Evolutionary conservation across 2,329 filamentous ascomycete genomes (phyloP).

Genomic region (Ustilaginoidea virens): DNA sequence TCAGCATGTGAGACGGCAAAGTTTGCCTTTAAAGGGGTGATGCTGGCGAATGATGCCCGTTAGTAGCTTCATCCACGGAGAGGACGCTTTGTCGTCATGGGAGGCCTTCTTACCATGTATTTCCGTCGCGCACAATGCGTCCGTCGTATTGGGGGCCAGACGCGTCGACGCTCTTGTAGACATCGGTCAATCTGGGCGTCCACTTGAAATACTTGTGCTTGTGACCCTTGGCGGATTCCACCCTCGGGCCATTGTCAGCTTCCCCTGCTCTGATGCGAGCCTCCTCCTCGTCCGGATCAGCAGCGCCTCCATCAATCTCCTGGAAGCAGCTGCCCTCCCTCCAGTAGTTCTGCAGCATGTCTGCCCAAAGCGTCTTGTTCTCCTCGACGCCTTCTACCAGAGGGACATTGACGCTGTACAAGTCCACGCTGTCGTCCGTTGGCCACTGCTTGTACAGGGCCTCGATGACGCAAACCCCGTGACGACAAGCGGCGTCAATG

Average conservation of each 20-base stretch:
- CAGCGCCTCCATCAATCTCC: slow-evolving; percentile 52
- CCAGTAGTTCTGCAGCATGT: slow-evolving; percentile 88
- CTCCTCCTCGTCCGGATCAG: slow-evolving; percentile 56
- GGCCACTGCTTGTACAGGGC: slow-evolving; percentile 63
- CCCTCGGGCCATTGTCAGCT: slow-evolving; percentile 14
- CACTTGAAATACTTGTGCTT: slow-evolving; percentile 87
- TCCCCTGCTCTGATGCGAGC: slow-evolving; percentile 52
- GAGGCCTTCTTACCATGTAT: slow-evolving; percentile 51
- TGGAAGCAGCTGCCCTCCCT: slow-evolving; percentile 70
- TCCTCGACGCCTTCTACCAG: slow-evolving; percentile 59
- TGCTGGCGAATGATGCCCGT: slow-evolving; percentile 29
- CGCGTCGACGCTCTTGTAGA: slow-evolving; percentile 74
- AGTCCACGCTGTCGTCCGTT: slow-evolving; percentile 47
- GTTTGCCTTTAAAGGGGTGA: slow-evolving; percentile 83
- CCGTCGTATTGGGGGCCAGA: slow-evolving; percentile 75
- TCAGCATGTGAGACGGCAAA: slow-evolving; percentile 51
- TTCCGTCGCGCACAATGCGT: slow-evolving; percentile 77
- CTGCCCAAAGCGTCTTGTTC: slow-evolving; percentile 64
- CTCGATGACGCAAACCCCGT: slow-evolving; percentile 65
- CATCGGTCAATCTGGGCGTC: slow-evolving; percentile 75
- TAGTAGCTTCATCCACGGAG: too few relatives aligned
- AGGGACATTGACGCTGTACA: slow-evolving; percentile 90
- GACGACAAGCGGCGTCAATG: slow-evolving; percentile 60
- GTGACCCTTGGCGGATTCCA: slow-evolving; percentile 26
- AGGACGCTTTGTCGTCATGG: background rate